These are phyloP conservation scores for Sordariomycetes sp. DNA, from an alignment of 2,329 filamentous ascomycete species.

Conservation along the genomic window DNA sequence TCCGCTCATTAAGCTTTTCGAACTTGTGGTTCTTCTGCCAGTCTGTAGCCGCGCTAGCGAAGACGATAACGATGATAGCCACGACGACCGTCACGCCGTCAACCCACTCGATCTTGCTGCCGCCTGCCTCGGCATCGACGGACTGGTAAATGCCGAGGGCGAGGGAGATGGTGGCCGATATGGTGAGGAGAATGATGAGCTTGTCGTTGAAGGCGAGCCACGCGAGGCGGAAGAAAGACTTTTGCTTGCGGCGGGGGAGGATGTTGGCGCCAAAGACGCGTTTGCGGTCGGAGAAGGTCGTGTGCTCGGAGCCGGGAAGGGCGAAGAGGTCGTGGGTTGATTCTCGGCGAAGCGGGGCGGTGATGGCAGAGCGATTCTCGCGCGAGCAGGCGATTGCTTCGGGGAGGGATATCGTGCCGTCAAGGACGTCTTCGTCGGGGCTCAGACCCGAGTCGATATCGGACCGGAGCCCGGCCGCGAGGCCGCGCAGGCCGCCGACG, in stretches of 20 bases:
- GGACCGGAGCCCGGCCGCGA: constrained; percentile 38
- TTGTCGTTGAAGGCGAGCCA: constrained; percentile 83
- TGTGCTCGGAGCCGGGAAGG: constrained; percentile 17
- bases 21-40: constrained; percentile 78
- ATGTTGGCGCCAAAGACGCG: constrained; percentile 54
- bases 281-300: constrained; percentile 40
- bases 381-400: constrained; percentile 32
- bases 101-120: constrained; percentile 63
- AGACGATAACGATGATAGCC: constrained; percentile 64
- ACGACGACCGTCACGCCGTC: constrained; percentile 72
- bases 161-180: constrained; percentile 63
- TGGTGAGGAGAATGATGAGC: constrained; percentile 60
- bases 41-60: constrained; percentile 70
- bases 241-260: constrained; percentile 55
- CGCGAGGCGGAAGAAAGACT: constrained; percentile 52
- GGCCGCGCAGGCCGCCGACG: constrained; percentile 41
- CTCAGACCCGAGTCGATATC: constrained; percentile 35
- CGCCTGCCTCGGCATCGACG: constrained; percentile 37
- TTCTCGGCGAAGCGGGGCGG: constrained; percentile 7
- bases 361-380: constrained; percentile 16
- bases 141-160: constrained; percentile 67
- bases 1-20: constrained; percentile 70
- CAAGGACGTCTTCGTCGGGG: constrained; percentile 33
- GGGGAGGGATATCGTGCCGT: constrained; percentile 34
- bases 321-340: constrained; percentile 14